Evolutionary conservation across 1,284 basidiomycete species (phyloP).

Genomic region (Xerocomus alliaceus): DNA sequence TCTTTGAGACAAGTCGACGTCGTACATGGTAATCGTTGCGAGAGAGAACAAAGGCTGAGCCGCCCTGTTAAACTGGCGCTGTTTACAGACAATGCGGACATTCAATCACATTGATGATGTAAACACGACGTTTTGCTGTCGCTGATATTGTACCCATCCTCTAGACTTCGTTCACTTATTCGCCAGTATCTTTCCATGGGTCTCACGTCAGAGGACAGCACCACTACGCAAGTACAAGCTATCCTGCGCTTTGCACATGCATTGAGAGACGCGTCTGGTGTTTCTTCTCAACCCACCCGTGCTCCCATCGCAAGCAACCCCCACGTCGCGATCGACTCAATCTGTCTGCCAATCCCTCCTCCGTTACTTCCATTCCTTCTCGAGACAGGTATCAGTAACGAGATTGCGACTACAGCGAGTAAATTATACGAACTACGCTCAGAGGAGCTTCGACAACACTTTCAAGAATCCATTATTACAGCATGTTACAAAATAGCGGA

Average conservation of each 20-base stretch:
- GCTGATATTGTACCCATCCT: too few species aligned
- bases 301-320: too few species aligned
- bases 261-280: not conserved
- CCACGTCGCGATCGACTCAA: not conserved
- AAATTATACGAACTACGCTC: not conserved
- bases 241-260: not conserved
- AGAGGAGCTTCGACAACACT: not conserved
- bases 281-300: not conserved
- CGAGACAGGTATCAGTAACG: not conserved
- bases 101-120: conserved; percentile 4
- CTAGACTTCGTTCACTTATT: too few species aligned
- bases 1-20: conserved; percentile 6
- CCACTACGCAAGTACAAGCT: accelerated
- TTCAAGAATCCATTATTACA: not conserved
- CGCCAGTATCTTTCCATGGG: not conserved
- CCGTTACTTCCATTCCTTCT: conserved; percentile 5
- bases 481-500: not conserved
- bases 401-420: not conserved
- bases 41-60: not conserved
- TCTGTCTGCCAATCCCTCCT: not conserved
- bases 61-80: too few species aligned
- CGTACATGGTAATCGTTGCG: not conserved
- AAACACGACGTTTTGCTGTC: too few species aligned
- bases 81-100: conserved; percentile 23
- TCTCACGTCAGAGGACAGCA: not conserved